Conservation (phyloP, 169 alveolate genomes). For the Plasmodium adleri region DNA sequence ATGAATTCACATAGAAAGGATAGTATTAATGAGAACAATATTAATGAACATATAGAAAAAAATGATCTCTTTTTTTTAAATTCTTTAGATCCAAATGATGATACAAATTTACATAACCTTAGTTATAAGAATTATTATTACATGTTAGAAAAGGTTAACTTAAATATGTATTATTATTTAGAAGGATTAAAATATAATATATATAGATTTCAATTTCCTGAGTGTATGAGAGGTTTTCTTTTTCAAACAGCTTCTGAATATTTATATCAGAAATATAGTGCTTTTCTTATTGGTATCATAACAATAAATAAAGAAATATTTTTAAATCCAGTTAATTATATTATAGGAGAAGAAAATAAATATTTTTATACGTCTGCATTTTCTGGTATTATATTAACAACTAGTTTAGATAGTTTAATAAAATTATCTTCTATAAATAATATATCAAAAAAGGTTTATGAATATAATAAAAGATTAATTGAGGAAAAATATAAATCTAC, state of each 20-base stretch:
- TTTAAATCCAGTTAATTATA: conserved; percentile 81
- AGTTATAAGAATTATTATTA: conserved; percentile 26
- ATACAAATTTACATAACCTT: not conserved
- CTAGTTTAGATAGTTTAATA: conserved; percentile 79
- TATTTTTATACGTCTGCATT: conserved; percentile 52
- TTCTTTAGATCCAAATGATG: conserved; percentile 7
- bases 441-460: conserved; percentile 72
- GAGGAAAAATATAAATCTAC: not conserved
- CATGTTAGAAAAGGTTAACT: conserved; percentile 52
- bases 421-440: conserved; percentile 76
- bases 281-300: conserved; percentile 84
- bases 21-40: not conserved
- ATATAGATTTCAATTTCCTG: conserved; percentile 73
- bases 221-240: conserved; percentile 75
- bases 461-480: conserved; percentile 55
- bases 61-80: conserved; percentile 2
- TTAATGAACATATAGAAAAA: not conserved
- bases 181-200: conserved; percentile 75
- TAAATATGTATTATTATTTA: conserved; percentile 64
- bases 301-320: conserved; percentile 78
- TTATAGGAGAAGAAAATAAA: conserved; percentile 80
- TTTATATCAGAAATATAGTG: conserved; percentile 79
- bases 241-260: conserved; percentile 80
- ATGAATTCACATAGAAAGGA: too few species aligned
- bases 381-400: conserved; percentile 82